Evolutionary conservation across 306 rosid species (phyloP).

Genomic region (Dalbergia oliveri): DNA sequence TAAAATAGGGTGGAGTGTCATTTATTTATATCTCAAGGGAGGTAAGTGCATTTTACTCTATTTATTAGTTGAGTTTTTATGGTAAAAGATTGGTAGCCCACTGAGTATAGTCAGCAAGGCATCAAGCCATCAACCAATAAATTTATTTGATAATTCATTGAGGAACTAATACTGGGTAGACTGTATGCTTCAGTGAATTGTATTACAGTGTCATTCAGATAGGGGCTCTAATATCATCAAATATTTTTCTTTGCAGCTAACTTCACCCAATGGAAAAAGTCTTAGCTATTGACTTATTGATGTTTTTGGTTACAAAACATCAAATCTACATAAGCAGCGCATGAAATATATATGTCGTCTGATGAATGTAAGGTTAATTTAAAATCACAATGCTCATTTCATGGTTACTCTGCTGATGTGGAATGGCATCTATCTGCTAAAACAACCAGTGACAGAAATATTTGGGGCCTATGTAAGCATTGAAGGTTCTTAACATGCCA

Average conservation of each 20-base stretch:
- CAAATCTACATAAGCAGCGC: background rate
- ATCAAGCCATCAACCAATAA: too few relatives aligned
- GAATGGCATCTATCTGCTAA: constrained; percentile 9
- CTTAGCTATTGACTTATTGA: background rate
- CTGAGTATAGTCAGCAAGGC: background rate
- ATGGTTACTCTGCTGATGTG: background rate
- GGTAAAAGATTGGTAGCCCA: background rate
- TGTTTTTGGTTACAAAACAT: background rate
- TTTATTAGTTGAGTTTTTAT: too few relatives aligned
- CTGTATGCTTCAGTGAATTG: background rate
- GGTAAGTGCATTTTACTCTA: too few relatives aligned
- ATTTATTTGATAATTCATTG: background rate
- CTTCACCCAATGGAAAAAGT: background rate
- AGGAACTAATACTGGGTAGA: background rate
- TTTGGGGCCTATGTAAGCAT: background rate
- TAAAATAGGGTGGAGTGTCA: too few relatives aligned
- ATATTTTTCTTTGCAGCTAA: background rate
- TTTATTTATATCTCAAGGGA: too few relatives aligned
- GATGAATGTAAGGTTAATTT: constrained; percentile 1
- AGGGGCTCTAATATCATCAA: background rate
- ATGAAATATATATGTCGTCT: background rate
- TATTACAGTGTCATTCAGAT: background rate
- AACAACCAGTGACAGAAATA: background rate
- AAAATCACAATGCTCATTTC: constrained; percentile 14
- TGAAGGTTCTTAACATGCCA: constrained; percentile 6